Conservation (phyloP, 2,329 filamentous ascomycete genomes). For the Cladosporium phlei region DNA sequence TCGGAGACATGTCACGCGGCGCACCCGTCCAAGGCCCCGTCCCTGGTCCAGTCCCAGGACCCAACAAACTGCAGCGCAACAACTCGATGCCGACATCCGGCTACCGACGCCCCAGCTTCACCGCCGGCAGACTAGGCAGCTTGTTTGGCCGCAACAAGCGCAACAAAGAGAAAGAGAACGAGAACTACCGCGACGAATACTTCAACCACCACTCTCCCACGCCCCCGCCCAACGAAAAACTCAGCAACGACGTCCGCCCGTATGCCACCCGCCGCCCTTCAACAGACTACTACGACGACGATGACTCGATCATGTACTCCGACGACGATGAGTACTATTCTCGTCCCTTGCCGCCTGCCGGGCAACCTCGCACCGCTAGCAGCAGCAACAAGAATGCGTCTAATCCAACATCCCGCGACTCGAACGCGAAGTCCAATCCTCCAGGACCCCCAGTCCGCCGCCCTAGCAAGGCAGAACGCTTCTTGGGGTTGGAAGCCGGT, state of each 20-base stretch:
- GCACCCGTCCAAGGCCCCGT: background rate
- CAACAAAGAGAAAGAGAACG: background rate
- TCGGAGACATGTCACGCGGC: background rate
- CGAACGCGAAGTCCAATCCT: too few species aligned
- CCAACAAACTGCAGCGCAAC: conserved; percentile 11
- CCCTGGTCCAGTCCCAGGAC: background rate
- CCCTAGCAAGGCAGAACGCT: conserved; percentile 30
- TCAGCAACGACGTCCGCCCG: conserved; percentile 5
- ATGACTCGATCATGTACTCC: conserved; percentile 23
- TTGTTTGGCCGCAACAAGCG: conserved; percentile 9
- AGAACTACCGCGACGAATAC: conserved; percentile 8
- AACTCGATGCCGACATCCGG: conserved; percentile 6
- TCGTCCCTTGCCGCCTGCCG: conserved; percentile 10
- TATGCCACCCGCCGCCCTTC: background rate
- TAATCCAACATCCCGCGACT: too few species aligned
- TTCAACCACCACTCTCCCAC: conserved; percentile 1
- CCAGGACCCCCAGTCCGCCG: conserved; percentile 19
- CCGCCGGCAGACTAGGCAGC: conserved; percentile 6
- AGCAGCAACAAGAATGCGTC: background rate
- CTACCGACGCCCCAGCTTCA: conserved; percentile 11
- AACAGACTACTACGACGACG: conserved; percentile 19
- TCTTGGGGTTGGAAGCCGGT: conserved; percentile 26
- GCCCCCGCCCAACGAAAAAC: conserved; percentile 5
- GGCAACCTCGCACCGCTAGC: background rate
- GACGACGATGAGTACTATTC: conserved; percentile 28